Base-by-base conservation (phyloP, 495 filamentous ascomycete genomes). In the Aspergillus incahuasiensis region DNA sequence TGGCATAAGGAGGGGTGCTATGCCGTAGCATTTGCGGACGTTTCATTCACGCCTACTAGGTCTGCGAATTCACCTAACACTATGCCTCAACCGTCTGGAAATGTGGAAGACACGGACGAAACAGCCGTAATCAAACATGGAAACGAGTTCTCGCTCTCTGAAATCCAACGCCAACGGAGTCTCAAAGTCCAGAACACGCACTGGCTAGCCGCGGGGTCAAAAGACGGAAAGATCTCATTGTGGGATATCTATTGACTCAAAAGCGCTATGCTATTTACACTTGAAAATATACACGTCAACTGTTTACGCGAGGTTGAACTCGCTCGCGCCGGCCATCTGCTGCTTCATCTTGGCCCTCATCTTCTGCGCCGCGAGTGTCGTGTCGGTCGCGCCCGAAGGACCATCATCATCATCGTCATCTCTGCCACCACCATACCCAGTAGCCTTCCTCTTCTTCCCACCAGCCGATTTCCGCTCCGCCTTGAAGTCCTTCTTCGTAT, bases 1-100 rank as follows among this genome's bases (percentile, higher is more conserved):
- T 97, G 95, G 94, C 92, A 97, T 68, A 83, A 85, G 57, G 88
- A 88, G 34, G 92, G 94, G 16, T 91, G 87, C 60, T 97, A 95
- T 73, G 81, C 88, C n/a, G 81, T 87, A 45, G 86, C 85, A 18
- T 96, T 97, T 76, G 86, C 88, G 1, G 69, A 74, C 13, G 56
- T 65, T 53, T 25, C 21, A 2, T 9, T 16, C 30, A 34, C 11
- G 28, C 16, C 25, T 48, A 20, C 46, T 34, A 6, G 19, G 16
- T 5, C 21, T 47, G 18, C 5, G 2, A 12, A 5, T 15, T 18
- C 44, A 20, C 12, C 24, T 5, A 8, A 5, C 15, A n/a, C 15
- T 38, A 38, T 32, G 30, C 30, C 21, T 9, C 13, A n/a, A 9
- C 13, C 1, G 15, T 12, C 20, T 19, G 34, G 35, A 9, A 15